Percentiles rank a stretch among this genome's conserved stretches.
phyloP scores from a whole-genome alignment of 73 alveolate species.

The Paramecium sexaurelia region DNA sequence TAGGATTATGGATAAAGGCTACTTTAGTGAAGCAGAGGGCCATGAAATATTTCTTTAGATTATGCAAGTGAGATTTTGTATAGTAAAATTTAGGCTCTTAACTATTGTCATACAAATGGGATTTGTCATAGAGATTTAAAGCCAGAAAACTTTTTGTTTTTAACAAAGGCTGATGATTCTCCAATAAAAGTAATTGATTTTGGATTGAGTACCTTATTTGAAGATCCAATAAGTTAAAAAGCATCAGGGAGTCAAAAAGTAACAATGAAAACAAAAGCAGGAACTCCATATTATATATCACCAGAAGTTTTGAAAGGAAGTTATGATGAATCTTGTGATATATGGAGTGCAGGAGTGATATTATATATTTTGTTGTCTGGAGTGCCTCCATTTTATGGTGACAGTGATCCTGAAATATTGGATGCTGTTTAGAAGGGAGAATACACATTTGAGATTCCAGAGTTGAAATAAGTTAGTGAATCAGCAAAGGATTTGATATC shows the following conservation, averaged over 20 bases:
- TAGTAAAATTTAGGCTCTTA: slow-evolving; percentile 61
- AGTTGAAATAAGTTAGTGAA: slow-evolving; percentile 61
- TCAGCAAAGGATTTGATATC: slow-evolving; percentile 78
- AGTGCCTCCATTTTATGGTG: slow-evolving; percentile 80
- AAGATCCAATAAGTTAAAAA: slow-evolving; percentile 43
- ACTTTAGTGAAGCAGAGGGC: slow-evolving; percentile 76
- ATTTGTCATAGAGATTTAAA: slow-evolving; percentile 83
- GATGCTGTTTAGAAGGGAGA: slow-evolving; percentile 72
- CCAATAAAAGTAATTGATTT: slow-evolving; percentile 74
- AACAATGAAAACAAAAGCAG: slow-evolving; percentile 70
- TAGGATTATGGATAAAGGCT: slow-evolving; percentile 67
- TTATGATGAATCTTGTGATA: slow-evolving; percentile 79
- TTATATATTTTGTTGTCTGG: slow-evolving; percentile 76
- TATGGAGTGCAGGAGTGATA: slow-evolving; percentile 80
- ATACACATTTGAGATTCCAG: slow-evolving; percentile 66
- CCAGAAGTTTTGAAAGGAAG: slow-evolving; percentile 79
- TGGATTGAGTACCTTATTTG: slow-evolving; percentile 77
- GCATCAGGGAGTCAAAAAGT: slow-evolving; percentile 48
- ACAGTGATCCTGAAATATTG: slow-evolving; percentile 73
- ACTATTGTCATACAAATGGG: slow-evolving; percentile 80
- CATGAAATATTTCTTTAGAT: slow-evolving; percentile 71
- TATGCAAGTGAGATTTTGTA: slow-evolving; percentile 37
- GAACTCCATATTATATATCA: slow-evolving; percentile 75
- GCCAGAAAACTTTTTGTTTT: slow-evolving; percentile 78
- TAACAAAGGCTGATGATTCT: slow-evolving; percentile 69